Percentiles rank a stretch among this genome's conserved stretches.
phyloP scores from a whole-genome alignment of 2,329 filamentous ascomycete genomes.

The Emmonsia crescens region DNA sequence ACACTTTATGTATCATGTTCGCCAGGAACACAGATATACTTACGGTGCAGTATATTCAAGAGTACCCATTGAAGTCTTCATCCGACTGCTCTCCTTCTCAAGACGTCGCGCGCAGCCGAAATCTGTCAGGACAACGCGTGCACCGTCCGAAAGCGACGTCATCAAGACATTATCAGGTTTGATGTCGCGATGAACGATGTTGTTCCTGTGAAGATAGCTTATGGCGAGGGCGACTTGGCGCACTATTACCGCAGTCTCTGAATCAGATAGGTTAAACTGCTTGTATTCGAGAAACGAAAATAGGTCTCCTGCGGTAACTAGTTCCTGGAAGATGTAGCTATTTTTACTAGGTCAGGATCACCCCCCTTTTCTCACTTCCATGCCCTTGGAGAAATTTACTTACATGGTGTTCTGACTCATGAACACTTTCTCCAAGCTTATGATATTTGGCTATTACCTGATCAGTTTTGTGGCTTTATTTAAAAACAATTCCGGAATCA shows the following conservation, averaged over 20 bases:
- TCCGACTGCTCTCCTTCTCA: constrained; percentile 28
- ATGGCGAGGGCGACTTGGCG: constrained; percentile 47
- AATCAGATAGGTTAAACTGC: constrained; percentile 36
- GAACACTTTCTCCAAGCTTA: constrained; percentile 47
- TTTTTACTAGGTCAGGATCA: not conserved
- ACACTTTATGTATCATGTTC: not conserved
- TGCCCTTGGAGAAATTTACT: constrained; percentile 9
- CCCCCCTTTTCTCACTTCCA: not conserved
- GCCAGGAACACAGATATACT: constrained; percentile 19
- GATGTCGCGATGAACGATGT: constrained; percentile 51
- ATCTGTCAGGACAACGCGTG: constrained; percentile 49
- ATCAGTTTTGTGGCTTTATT: constrained; percentile 3
- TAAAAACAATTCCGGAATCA: not conserved
- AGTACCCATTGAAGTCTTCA: constrained; percentile 47
- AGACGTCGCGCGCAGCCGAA: constrained; percentile 45
- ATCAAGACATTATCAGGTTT: constrained; percentile 55
- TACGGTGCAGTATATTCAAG: constrained; percentile 49
- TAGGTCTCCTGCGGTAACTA: constrained; percentile 50
- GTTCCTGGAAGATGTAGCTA: constrained; percentile 51
- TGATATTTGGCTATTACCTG: constrained; percentile 44
- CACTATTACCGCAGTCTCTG: constrained; percentile 44
- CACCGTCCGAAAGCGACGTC: constrained; percentile 40
- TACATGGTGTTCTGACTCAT: constrained; percentile 42
- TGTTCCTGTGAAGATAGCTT: constrained; percentile 45
- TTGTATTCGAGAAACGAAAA: constrained; percentile 48